Evolutionary conservation across 1,284 basidiomycete species (phyloP), one percentile per base, ranked within the genome.

Genomic region (Neotropicomus parvogracilis): DNA sequence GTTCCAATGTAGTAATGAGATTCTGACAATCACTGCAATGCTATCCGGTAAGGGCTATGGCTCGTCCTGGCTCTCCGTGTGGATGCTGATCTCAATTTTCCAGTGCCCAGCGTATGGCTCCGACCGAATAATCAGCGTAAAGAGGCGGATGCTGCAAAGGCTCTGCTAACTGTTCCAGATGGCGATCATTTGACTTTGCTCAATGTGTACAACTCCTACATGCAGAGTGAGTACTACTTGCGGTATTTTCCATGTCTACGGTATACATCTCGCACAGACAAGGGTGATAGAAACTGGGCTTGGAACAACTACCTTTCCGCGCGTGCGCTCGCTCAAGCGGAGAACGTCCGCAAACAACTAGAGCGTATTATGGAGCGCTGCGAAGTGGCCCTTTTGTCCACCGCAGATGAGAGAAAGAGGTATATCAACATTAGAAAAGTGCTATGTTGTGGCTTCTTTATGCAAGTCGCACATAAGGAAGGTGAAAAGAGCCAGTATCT

Each of bases 391-490:
- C 70, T 95, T 16, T 71, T 95, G 21, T 87, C 89, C n/a, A 81
- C 86, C 1, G 67, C 72, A 2, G 89, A 97, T 61, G 83, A 89
- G 67, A 81, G 81, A 65, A 88, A 85, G 62, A 83, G 91, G 63
- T 91, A 84, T 70, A 63, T 73, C 50, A 88, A 89, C 59, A 86
- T 99, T 51, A 83, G 91, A 26, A 85, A 88, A 68, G 86, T 89
- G 2, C 75, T 99, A 37, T 87, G 91, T 0, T 91, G 88, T 62
- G 95, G 95, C 0, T 99, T 93, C 78, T 99, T 99, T 73, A 97
- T 97, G 95, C 95, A 98, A 67, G 85, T 95, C 8, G 95, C 95
- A 6, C 93, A 97, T 69, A 92, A 91, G 67, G 91, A 94, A 63
- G 91, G 91, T n/a, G 89, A 92, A 60, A 93, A 92, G 73, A 83